A percentile compares a stretch with the other conserved stretches of the same genome.
These are phyloP conservation scores for Tetrapyrgos nigripes DNA, from an alignment of 1,284 basidiomycete species.

Conservation along the genomic window DNA sequence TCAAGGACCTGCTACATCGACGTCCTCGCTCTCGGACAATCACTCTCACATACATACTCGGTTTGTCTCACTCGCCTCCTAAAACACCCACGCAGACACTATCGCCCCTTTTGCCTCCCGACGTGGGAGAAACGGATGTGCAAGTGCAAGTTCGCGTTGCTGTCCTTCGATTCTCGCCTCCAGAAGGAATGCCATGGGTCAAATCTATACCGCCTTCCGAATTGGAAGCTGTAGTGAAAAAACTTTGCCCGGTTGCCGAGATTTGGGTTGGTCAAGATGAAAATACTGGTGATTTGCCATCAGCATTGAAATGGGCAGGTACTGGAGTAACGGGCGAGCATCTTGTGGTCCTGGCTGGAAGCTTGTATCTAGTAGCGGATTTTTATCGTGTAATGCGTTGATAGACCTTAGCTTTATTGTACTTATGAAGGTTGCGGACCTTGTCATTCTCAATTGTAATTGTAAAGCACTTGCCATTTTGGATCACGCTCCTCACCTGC, in stretches of 20 bases:
- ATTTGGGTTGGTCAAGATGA: constrained; percentile 48
- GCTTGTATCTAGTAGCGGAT: constrained; percentile 90
- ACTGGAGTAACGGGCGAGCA: constrained; percentile 35
- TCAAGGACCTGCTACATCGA: constrained; percentile 54
- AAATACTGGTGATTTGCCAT: constrained; percentile 28
- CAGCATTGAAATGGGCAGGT: constrained; percentile 54
- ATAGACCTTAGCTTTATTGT: background rate
- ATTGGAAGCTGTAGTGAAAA: constrained; percentile 49
- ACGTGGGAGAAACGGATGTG: constrained; percentile 21
- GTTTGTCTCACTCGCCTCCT: constrained; percentile 82
- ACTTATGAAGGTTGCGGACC: background rate
- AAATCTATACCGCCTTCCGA: constrained; percentile 59
- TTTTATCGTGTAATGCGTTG: constrained; percentile 62
- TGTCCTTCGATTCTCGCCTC: constrained; percentile 68
- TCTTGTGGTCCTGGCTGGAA: constrained; percentile 83
- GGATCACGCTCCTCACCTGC: background rate
- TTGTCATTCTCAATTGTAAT: background rate
- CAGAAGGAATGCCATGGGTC: constrained; percentile 94
- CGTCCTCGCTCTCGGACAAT: constrained; percentile 26
- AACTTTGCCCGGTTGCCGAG: constrained; percentile 47
- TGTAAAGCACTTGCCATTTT: background rate
- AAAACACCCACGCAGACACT: constrained; percentile 79
- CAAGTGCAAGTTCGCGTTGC: constrained; percentile 50
- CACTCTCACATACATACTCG: constrained; percentile 73
- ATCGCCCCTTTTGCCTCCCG: constrained; percentile 59